These are phyloP conservation scores for Boletus reticulatus DNA, from an alignment of 768 basidiomycete genomes.

Conservation along the genomic window DNA sequence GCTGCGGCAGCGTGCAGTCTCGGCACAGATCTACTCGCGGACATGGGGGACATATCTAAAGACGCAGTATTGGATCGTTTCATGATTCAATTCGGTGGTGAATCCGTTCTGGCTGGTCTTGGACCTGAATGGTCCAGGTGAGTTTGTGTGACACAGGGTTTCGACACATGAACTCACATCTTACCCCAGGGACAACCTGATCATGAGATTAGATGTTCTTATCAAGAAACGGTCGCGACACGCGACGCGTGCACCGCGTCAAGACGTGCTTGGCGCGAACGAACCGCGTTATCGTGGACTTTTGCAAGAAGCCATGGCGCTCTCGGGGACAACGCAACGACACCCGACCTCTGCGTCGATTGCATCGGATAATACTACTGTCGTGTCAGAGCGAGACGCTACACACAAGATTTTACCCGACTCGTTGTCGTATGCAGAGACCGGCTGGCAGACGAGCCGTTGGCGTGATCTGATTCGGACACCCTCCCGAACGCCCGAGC, in stretches of 20 bases:
- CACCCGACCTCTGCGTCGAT: conserved; percentile 12
- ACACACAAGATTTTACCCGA: conserved; percentile 47
- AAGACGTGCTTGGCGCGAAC: conserved; percentile 28
- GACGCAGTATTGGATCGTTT: conserved; percentile 65
- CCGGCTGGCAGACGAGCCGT: conserved; percentile 24
- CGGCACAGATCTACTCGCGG: conserved; percentile 40
- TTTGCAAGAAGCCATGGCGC: conserved; percentile 32
- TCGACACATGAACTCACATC: not conserved
- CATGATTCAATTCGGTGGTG: conserved; percentile 46
- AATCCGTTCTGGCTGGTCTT: conserved; percentile 34
- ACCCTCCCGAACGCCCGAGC: conserved; percentile 50
- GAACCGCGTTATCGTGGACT: conserved; percentile 55
- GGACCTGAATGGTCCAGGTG: conserved; percentile 61
- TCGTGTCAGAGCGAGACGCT: conserved; percentile 38
- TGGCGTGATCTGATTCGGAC: conserved; percentile 57
- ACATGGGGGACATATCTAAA: conserved; percentile 50
- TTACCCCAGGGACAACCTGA: conserved; percentile 16
- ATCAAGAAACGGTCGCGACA: conserved; percentile 26
- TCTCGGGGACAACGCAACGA: conserved; percentile 20
- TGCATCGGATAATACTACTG: conserved; percentile 22
- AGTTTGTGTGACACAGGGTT: conserved; percentile 12
- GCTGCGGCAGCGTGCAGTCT: conserved; percentile 35
- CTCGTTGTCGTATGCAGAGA: conserved; percentile 37
- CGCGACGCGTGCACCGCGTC: not conserved
- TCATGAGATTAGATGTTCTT: conserved; percentile 32